Conservation (phyloP, 1,284 basidiomycete species). For the Phenoliferia sp. region DNA sequence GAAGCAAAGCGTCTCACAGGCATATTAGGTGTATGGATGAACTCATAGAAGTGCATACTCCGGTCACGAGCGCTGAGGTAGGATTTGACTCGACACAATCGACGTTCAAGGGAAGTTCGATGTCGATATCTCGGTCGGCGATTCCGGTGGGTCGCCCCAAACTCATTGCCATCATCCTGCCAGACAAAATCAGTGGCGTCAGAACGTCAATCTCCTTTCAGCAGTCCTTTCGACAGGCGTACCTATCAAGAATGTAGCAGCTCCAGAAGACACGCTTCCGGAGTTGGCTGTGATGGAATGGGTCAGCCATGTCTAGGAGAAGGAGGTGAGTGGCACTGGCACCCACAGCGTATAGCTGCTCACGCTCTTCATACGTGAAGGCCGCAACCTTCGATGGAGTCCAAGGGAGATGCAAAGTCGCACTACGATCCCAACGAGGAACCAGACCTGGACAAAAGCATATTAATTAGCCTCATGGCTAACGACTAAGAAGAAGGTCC, state of each 20-base stretch:
- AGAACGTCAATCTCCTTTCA: background rate
- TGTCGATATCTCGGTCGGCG: conserved; percentile 27
- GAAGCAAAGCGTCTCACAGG: conserved; percentile 4
- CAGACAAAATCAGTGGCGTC: background rate
- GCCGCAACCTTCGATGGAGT: conserved; percentile 14
- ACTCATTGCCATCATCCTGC: conserved; percentile 16
- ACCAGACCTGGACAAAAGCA: conserved; percentile 8
- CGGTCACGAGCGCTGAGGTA: background rate
- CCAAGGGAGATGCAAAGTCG: conserved; percentile 22
- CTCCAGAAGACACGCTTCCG: conserved; percentile 23
- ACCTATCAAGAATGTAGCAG: conserved; percentile 19
- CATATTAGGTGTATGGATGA: conserved; percentile 16
- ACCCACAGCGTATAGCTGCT: conserved; percentile 10
- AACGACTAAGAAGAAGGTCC: no score
- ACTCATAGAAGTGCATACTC: conserved; percentile 15
- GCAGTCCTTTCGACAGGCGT: background rate
- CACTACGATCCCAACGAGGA: conserved; percentile 17
- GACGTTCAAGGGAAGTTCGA: conserved; percentile 16
- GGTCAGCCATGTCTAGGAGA: background rate
- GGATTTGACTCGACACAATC: conserved; percentile 12
- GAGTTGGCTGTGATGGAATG: conserved; percentile 5
- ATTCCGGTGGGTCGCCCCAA: conserved; percentile 19
- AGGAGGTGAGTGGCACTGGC: background rate
- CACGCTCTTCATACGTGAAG: background rate
- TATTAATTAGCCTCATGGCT: background rate